phyloP scores from a whole-genome alignment of 306 rosid species.

The Mimosa bimucronata region DNA sequence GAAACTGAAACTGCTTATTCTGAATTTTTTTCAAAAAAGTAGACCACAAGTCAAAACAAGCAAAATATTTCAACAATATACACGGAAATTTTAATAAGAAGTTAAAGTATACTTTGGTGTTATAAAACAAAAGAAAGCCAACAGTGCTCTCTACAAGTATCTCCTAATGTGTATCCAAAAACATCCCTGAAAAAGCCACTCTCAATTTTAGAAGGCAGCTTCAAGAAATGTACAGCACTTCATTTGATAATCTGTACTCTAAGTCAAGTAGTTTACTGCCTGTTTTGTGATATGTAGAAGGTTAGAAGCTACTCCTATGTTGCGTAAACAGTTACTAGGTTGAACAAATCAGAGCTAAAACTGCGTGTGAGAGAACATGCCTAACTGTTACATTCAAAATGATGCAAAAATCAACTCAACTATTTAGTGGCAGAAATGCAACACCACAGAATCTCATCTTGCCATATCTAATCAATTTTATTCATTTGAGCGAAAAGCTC shows the following conservation, averaged over 20 bases:
- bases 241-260: not conserved
- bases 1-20: not conserved
- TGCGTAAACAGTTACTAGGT: not conserved
- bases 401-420: constrained; percentile 17
- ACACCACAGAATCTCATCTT: constrained; percentile 21
- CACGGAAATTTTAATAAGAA: not conserved
- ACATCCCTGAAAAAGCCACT: not conserved
- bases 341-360: not conserved
- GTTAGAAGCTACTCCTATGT: not conserved
- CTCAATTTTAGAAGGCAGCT: not conserved
- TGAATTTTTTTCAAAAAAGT: not conserved
- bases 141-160: not conserved
- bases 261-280: not conserved
- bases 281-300: not conserved
- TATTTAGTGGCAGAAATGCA: not conserved
- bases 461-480: not conserved
- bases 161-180: not conserved
- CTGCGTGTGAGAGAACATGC: not conserved
- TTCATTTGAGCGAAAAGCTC: not conserved
- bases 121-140: not conserved
- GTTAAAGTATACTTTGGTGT: not conserved
- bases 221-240: not conserved
- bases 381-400: constrained; percentile 18
- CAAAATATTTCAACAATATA: not conserved
- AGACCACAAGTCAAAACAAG: not conserved